Conservation (phyloP, 1,284 basidiomycete genomes). For the Cronartium ribicola region DNA sequence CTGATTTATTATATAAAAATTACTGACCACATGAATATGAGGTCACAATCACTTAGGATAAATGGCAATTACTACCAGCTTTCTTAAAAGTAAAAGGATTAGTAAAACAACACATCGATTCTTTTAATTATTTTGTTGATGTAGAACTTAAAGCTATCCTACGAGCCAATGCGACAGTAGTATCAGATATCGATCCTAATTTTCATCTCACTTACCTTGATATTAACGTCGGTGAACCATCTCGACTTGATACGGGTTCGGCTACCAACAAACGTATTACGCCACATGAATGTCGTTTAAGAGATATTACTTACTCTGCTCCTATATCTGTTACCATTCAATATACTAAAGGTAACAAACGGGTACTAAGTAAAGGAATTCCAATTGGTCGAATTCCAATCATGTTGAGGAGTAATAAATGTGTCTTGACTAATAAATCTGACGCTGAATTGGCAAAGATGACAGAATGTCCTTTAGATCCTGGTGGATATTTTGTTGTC, state of each 20-base stretch:
- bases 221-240: conserved; percentile 85
- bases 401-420: conserved; percentile 94
- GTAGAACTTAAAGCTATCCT: conserved; percentile 92
- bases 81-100: conserved; percentile 94
- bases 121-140: conserved; percentile 99
- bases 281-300: conserved; percentile 93
- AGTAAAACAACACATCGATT: conserved; percentile 99
- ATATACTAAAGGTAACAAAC: conserved; percentile 86
- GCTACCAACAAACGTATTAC: conserved; percentile 77
- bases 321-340: conserved; percentile 92
- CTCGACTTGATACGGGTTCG: conserved; percentile 73
- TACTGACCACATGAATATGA: neutral
- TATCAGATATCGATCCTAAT: conserved; percentile 92
- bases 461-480: conserved; percentile 96
- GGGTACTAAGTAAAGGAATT: conserved; percentile 76
- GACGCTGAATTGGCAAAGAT: conserved; percentile 81
- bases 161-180: conserved; percentile 84
- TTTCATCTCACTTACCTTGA: conserved; percentile 98
- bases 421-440: conserved; percentile 72
- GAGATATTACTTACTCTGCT: conserved; percentile 92
- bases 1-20: neutral
- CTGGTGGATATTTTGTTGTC: conserved; percentile 97
- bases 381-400: conserved; percentile 90
- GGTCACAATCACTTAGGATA: conserved; percentile 63
- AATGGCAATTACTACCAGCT: conserved; percentile 91